Conservation (phyloP, 352 stramenopile genomes). For the Aphanomyces cochlioides region DNA sequence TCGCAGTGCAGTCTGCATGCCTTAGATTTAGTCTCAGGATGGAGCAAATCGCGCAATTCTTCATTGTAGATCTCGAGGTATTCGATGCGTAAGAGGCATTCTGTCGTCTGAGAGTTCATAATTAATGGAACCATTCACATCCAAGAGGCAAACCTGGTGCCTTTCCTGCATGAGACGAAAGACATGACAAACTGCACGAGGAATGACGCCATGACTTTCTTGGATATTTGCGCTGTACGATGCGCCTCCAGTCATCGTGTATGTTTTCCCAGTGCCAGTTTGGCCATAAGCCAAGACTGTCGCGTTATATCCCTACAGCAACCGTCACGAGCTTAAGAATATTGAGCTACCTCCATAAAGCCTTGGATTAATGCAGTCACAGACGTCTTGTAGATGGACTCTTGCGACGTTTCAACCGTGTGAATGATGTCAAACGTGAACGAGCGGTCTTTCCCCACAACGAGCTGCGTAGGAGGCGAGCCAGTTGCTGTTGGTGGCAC, state of each 20-base stretch:
- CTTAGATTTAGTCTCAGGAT: constrained; percentile 65
- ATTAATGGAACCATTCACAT: background rate
- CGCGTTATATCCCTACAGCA: constrained; percentile 61
- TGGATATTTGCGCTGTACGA: constrained; percentile 40
- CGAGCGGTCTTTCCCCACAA: constrained; percentile 75
- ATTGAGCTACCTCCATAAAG: constrained; percentile 60
- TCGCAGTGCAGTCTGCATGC: too few relatives aligned
- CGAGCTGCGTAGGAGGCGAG: constrained; percentile 50
- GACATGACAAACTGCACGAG: constrained; percentile 69
- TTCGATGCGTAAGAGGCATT: constrained; percentile 90
- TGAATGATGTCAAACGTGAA: constrained; percentile 91
- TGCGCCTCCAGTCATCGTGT: constrained; percentile 89
- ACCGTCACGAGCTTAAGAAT: constrained; percentile 51
- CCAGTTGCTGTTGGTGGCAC: constrained; percentile 43
- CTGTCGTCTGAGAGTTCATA: constrained; percentile 31
- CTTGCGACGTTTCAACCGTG: constrained; percentile 60
- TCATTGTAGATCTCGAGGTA: constrained; percentile 99
- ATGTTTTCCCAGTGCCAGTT: constrained; percentile 92
- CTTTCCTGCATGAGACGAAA: constrained; percentile 59
- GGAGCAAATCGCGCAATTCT: constrained; percentile 93
- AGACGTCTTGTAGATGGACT: constrained; percentile 68
- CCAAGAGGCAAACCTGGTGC: background rate
- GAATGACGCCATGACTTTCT: constrained; percentile 79
- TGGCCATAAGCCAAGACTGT: constrained; percentile 82
- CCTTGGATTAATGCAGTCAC: constrained; percentile 65